Evolutionary conservation across 441 rosid species (phyloP), one percentile per base, ranked within the genome.

Genomic region (Gossypium schwendimanii): DNA sequence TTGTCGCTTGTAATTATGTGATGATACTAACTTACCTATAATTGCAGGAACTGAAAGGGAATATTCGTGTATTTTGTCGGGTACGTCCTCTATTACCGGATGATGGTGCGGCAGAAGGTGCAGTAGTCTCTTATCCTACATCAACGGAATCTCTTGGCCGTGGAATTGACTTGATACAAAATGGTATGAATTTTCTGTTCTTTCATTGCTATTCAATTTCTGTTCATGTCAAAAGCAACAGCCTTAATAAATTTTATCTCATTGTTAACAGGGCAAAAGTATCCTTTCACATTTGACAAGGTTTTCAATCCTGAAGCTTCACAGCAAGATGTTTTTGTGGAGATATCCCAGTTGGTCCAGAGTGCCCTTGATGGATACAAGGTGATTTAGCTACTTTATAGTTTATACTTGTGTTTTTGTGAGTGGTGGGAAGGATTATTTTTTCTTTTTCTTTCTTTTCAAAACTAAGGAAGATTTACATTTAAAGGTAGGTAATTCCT

Each of bases 281-380:
- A 81, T 84, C 89, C 99, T 9, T 95, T 95, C 81, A 89, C 89
- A 20, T 95, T 93, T 79, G 99, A 95, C 81, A 93, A 95, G 78
- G 99, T 95, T 63, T 95, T 95, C 62, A 80, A 77, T 72, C 98
- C 87, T 9, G 97, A 91, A 60, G 91, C 98, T 71, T 87, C 93
- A 59, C 98, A 95, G 70, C 86, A 90, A 73, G 92, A 90, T 76
- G 93, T 95, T 2, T 95, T 95, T 84, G 85, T 85, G 21, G 99
- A 95, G 80, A 89, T 95, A 76, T 91, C 99, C 14, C 99, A 95
- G 76, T 77, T 95, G 65, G 91, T 91, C 41, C 99, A 95, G 77
- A 94, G 98, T 71, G 99, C 99, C 21, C 89, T 94, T 54, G 99
- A 94, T 78, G 99, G 98, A 63, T 95, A 95, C 57, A 95, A 95